Conservation (phyloP, 2,329 filamentous ascomycete species). For the Trichoderma harzianum region DNA sequence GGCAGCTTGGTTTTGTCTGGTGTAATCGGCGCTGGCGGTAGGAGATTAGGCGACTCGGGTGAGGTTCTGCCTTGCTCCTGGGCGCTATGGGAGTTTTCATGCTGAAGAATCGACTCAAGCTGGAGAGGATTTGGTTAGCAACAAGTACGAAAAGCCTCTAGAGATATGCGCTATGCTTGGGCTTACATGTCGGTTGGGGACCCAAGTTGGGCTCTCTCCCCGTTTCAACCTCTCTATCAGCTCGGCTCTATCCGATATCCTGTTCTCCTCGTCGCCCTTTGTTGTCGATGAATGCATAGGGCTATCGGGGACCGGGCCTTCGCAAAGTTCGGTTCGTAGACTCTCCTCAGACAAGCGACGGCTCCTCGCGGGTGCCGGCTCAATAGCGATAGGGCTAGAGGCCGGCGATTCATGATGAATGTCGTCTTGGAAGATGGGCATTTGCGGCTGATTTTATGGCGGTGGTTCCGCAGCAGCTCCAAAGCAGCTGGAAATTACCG, state of each 20-base stretch:
- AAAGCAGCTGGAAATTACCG: background rate
- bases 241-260: conserved; percentile 64
- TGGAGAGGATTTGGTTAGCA: conserved; percentile 22
- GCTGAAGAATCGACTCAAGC: conserved; percentile 39
- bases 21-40: conserved; percentile 47
- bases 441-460: conserved; percentile 28
- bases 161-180: background rate
- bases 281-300: conserved; percentile 29
- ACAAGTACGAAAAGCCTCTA: background rate
- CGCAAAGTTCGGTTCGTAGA: conserved; percentile 58
- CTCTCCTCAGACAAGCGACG: conserved; percentile 55
- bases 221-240: conserved; percentile 82
- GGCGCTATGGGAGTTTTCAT: conserved; percentile 20
- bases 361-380: conserved; percentile 20
- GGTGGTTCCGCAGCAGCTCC: conserved; percentile 22
- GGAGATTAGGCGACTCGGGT: conserved; percentile 38
- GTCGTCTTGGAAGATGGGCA: conserved; percentile 59
- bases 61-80: conserved; percentile 30
- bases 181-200: conserved; percentile 60
- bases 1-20: conserved; percentile 40
- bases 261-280: conserved; percentile 25
- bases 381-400: conserved; percentile 21
- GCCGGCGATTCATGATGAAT: conserved; percentile 35
- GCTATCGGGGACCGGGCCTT: conserved; percentile 51
- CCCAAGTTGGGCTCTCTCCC: conserved; percentile 72